Evolutionary conservation across 768 basidiomycete species (phyloP).

Genomic region (Boletus pseudo-olivaceus): DNA sequence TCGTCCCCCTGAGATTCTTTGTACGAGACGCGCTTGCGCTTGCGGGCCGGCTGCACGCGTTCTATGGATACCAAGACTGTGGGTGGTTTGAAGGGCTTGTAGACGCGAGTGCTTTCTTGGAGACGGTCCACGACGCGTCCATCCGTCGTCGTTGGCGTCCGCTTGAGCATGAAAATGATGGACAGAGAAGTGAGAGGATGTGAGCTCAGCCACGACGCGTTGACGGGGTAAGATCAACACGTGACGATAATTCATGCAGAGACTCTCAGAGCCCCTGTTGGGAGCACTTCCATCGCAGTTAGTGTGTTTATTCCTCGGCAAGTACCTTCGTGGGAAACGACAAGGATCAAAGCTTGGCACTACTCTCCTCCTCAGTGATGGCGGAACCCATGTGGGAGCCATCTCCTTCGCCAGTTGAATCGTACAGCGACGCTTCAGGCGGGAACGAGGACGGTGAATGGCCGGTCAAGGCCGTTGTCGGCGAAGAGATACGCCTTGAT

Average conservation of each 20-base stretch:
- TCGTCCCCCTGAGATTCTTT: conserved; percentile 62
- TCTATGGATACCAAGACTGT: conserved; percentile 42
- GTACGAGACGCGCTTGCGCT: conserved; percentile 87
- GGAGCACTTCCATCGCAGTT: background rate
- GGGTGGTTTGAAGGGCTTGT: conserved; percentile 81
- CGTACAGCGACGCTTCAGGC: conserved; percentile 32
- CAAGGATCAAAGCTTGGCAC: background rate
- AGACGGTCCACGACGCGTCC: conserved; percentile 66
- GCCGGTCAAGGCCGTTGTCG: conserved; percentile 29
- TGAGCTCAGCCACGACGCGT: background rate
- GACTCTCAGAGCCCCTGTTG: background rate
- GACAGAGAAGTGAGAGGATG: background rate
- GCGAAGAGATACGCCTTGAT: conserved; percentile 31
- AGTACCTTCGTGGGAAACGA: background rate
- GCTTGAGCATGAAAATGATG: conserved; percentile 56
- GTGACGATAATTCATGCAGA: conserved; percentile 12
- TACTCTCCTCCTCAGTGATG: background rate
- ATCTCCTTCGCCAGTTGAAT: conserved; percentile 30
- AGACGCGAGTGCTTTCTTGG: conserved; percentile 67
- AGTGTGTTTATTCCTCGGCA: background rate
- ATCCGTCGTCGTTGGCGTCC: conserved; percentile 65
- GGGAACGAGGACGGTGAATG: conserved; percentile 31
- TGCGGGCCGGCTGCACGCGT: conserved; percentile 65
- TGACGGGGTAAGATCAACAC: conserved; percentile 17
- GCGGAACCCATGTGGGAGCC: conserved; percentile 22